phyloP scores from a whole-genome alignment of 768 basidiomycete species.

The Leccinellum albellum region DNA sequence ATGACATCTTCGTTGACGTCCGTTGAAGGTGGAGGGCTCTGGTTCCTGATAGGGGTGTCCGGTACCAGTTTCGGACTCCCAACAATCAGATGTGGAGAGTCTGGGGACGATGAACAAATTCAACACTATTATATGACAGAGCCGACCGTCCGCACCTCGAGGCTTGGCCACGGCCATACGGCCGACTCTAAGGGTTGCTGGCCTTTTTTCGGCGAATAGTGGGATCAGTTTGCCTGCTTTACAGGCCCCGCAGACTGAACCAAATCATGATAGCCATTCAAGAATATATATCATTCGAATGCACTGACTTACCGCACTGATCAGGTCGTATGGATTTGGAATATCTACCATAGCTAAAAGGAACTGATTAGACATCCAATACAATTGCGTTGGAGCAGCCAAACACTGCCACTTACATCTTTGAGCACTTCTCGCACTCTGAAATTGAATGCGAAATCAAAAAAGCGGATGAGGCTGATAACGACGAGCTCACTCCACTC shows the following conservation, averaged over 20 bases:
- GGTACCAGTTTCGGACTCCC: not conserved
- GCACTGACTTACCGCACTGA: slow-evolving; percentile 50
- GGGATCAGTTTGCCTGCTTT: slow-evolving; percentile 56
- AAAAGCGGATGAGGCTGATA: not conserved
- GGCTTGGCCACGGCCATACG: slow-evolving; percentile 42
- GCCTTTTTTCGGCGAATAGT: slow-evolving; percentile 44
- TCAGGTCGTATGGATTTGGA: slow-evolving; percentile 69
- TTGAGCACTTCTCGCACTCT: slow-evolving; percentile 65
- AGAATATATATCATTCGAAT: not conserved
- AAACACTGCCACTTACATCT: slow-evolving; percentile 43
- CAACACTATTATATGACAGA: not conserved
- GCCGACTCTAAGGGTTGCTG: slow-evolving; percentile 36
- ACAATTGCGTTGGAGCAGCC: not conserved
- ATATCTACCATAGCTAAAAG: slow-evolving; percentile 63
- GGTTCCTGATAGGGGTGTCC: not conserved
- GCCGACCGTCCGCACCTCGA: slow-evolving; percentile 36
- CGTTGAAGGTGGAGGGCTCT: not conserved
- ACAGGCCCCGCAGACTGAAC: slow-evolving; percentile 63
- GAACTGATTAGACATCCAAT: slow-evolving; percentile 1
- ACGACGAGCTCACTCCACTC: slow-evolving; percentile 57
- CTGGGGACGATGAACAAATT: slow-evolving; percentile 7
- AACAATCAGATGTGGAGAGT: slow-evolving; percentile 10
- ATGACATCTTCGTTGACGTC: slow-evolving; percentile 4
- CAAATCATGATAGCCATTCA: not conserved
- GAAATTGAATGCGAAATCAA: slow-evolving; percentile 4